A percentile compares a stretch with the other conserved stretches of the same genome.
phyloP scores from a whole-genome alignment of 306 rosid genomes.

The Spatholobus suberectus region DNA sequence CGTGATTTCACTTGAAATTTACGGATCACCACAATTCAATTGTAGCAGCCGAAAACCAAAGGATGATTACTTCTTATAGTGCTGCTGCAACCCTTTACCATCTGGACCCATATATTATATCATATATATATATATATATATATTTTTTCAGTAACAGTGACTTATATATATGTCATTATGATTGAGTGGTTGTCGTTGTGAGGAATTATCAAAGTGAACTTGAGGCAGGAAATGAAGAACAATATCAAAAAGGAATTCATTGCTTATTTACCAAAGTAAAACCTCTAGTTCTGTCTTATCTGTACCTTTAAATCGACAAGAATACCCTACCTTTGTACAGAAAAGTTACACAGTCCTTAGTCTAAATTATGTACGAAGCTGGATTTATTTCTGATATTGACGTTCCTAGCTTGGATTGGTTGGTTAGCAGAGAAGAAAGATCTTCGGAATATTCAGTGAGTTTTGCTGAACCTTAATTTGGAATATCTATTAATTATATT shows the following conservation, averaged over 20 bases:
- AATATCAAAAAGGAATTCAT: slow-evolving; percentile 56
- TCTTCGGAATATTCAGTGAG: neutral
- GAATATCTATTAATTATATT: neutral
- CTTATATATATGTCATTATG: slow-evolving; percentile 17
- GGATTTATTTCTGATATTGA: slow-evolving; percentile 49
- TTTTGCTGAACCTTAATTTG: neutral
- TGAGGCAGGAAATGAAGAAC: slow-evolving; percentile 60
- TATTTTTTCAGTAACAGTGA: neutral
- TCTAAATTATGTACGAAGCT: neutral
- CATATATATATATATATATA: neutral
- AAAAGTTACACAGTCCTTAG: slow-evolving; percentile 59
- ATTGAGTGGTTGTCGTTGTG: slow-evolving; percentile 35
- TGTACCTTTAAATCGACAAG: neutral
- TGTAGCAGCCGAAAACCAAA: slow-evolving; percentile 1
- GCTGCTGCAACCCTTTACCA: slow-evolving; percentile 13
- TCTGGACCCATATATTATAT: slow-evolving; percentile 23
- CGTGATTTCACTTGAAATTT: slow-evolving; percentile 45
- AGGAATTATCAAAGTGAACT: slow-evolving; percentile 52
- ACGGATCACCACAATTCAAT: slow-evolving; percentile 31
- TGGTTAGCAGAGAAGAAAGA: slow-evolving; percentile 45
- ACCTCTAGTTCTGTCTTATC: neutral
- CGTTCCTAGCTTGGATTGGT: slow-evolving; percentile 57
- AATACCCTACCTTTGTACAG: slow-evolving; percentile 40
- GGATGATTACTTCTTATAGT: neutral
- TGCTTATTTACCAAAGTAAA: slow-evolving; percentile 61